A percentile compares a stretch with the other conserved stretches of the same genome.
phyloP scores from a whole-genome alignment of 345 rosid species.

The Arabidopsis suecica region DNA sequence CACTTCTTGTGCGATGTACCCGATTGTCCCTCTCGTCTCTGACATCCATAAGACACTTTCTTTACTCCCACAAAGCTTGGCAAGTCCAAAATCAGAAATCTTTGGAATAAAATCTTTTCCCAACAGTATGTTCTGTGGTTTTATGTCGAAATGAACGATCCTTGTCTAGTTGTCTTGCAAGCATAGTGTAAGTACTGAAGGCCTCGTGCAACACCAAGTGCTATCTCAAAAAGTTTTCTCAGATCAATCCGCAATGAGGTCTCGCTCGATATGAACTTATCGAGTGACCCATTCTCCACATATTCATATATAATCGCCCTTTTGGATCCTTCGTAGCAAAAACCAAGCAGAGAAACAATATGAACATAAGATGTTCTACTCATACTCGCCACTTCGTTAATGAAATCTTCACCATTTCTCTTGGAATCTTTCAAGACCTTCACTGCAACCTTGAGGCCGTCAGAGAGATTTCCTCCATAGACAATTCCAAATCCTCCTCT shows the following conservation, averaged over 20 bases:
- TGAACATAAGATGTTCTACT: slow-evolving; percentile 58
- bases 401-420: slow-evolving; percentile 51
- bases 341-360: slow-evolving; percentile 49
- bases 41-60: slow-evolving; percentile 46
- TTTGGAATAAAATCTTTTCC: slow-evolving; percentile 48
- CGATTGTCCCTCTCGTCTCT: neutral
- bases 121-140: slow-evolving; percentile 56
- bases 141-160: slow-evolving; percentile 56
- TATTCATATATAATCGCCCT: slow-evolving; percentile 49
- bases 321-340: slow-evolving; percentile 44
- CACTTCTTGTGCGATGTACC: slow-evolving; percentile 34
- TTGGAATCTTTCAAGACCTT: slow-evolving; percentile 35
- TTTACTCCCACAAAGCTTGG: slow-evolving; percentile 44
- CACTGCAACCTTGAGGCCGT: slow-evolving; percentile 33
- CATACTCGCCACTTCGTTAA: slow-evolving; percentile 58
- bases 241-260: neutral
- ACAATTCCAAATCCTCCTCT: slow-evolving; percentile 44
- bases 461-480: slow-evolving; percentile 28
- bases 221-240: slow-evolving; percentile 34
- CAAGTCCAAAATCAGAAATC: slow-evolving; percentile 58
- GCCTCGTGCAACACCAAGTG: slow-evolving; percentile 50
- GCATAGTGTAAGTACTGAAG: slow-evolving; percentile 53
- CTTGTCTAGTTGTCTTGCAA: slow-evolving; percentile 37
- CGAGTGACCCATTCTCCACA: slow-evolving; percentile 51
- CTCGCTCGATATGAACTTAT: slow-evolving; percentile 31